A percentile compares a stretch with the other conserved stretches of the same genome.
Evolutionary conservation across 2,329 filamentous ascomycete species (phyloP).

Genomic region (Karstenula rhodostoma): DNA sequence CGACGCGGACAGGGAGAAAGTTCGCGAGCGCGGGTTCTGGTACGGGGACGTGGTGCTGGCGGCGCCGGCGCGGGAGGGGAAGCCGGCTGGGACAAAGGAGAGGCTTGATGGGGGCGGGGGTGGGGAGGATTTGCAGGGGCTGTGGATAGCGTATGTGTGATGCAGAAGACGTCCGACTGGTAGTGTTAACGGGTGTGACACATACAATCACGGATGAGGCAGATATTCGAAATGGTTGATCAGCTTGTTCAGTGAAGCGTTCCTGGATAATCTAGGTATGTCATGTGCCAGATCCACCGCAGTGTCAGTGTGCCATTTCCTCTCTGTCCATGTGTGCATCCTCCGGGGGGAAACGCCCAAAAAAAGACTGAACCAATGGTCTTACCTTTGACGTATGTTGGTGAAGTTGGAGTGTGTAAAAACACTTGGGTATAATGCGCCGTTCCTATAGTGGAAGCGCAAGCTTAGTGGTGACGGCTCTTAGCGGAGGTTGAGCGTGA

Average conservation of each 20-base stretch:
- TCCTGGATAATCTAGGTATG: too few species aligned
- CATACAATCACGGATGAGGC: not conserved
- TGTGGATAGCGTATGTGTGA: slow-evolving; percentile 38
- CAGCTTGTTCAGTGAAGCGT: not conserved
- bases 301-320: not conserved
- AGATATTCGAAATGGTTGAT: not conserved
- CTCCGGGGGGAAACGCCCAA: not conserved
- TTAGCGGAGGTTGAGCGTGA: slow-evolving; percentile 18
- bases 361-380: not conserved
- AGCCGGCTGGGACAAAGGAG: slow-evolving; percentile 18
- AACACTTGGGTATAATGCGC: slow-evolving; percentile 37
- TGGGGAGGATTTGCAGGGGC: slow-evolving; percentile 24
- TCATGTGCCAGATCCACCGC: not conserved
- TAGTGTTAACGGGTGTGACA: too few species aligned
- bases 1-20: slow-evolving; percentile 26
- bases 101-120: slow-evolving; percentile 25
- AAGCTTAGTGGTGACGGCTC: slow-evolving; percentile 31
- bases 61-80: slow-evolving; percentile 19
- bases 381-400: slow-evolving; percentile 8
- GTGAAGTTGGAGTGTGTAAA: not conserved
- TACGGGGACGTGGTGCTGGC: slow-evolving; percentile 39
- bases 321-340: slow-evolving; percentile 1
- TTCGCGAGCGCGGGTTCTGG: slow-evolving; percentile 30
- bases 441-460: slow-evolving; percentile 27
- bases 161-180: not conserved